A percentile compares a stretch with the other conserved stretches of the same genome.
Evolutionary conservation across 176 grass and related monocot genomes (phyloP).

Genomic region (Canna indica): DNA sequence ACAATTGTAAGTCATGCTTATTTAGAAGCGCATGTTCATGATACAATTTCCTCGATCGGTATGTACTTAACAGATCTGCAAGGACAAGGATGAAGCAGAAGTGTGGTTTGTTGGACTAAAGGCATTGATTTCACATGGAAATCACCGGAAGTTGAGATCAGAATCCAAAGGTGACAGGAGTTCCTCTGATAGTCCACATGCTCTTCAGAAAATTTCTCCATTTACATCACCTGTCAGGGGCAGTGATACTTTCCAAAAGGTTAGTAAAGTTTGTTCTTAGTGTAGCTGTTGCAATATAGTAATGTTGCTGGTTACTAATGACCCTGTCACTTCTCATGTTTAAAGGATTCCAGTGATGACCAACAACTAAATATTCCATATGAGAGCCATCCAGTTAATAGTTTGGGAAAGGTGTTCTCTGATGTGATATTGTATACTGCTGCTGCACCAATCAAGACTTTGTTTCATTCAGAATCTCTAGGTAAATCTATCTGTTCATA

Average conservation of each 20-base stretch:
- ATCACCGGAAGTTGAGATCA: slow-evolving; percentile 26
- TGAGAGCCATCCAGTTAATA: slow-evolving; percentile 25
- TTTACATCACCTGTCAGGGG: slow-evolving; percentile 27
- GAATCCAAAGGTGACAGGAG: slow-evolving; percentile 37
- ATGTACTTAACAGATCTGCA: slow-evolving; percentile 52
- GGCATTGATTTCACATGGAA: slow-evolving; percentile 41
- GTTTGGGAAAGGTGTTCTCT: slow-evolving; percentile 53
- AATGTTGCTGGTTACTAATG: neutral
- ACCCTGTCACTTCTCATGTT: slow-evolving; percentile 10
- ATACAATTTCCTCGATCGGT: neutral
- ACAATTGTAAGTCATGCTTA: neutral
- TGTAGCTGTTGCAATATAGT: neutral
- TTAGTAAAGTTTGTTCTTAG: slow-evolving; percentile 18
- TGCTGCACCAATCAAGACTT: slow-evolving; percentile 26
- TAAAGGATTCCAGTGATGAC: slow-evolving; percentile 34
- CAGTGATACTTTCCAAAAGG: slow-evolving; percentile 32
- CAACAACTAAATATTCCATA: slow-evolving; percentile 23
- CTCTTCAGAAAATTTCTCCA: slow-evolving; percentile 30
- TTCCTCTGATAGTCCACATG: slow-evolving; percentile 41
- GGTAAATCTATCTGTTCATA: slow-evolving; percentile 35
- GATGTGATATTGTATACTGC: slow-evolving; percentile 47
- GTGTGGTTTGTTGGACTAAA: slow-evolving; percentile 71
- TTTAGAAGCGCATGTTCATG: neutral
- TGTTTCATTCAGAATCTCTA: slow-evolving; percentile 28
- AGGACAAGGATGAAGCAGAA: slow-evolving; percentile 76